A percentile compares a stretch with the other conserved stretches of the same genome.
Evolutionary conservation across 768 basidiomycete genomes (phyloP).

Genomic region (Tremella yokohamensis): DNA sequence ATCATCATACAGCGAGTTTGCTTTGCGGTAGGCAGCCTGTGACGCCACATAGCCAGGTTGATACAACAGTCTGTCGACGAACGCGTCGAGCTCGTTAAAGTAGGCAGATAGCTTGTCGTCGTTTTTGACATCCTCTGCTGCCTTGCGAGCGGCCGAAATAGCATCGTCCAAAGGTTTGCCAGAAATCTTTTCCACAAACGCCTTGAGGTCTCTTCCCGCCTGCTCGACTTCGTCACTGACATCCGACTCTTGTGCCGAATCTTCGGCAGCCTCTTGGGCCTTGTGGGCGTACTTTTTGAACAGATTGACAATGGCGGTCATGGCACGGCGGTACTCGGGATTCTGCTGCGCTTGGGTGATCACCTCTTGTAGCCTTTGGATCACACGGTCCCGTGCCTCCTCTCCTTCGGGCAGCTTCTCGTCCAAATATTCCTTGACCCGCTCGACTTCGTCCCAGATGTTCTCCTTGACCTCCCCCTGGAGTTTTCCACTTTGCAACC

Average conservation of each 20-base stretch:
- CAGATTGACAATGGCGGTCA: constrained; percentile 50
- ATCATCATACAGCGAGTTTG: constrained; percentile 51
- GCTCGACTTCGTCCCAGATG: constrained; percentile 39
- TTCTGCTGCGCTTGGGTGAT: constrained; percentile 49
- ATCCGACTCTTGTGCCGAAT: constrained; percentile 44
- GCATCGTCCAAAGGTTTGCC: constrained; percentile 50
- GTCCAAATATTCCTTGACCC: constrained; percentile 48
- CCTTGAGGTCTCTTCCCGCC: constrained; percentile 49
- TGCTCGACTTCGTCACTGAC: constrained; percentile 49
- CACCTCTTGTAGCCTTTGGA: constrained; percentile 49
- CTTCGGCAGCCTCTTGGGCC: constrained; percentile 47
- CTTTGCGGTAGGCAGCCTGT: constrained; percentile 50
- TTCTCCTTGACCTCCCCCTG: constrained; percentile 49
- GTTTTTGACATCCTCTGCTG: constrained; percentile 49
- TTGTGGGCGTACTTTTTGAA: constrained; percentile 53
- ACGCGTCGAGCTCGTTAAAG: constrained; percentile 49
- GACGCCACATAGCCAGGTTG: constrained; percentile 52
- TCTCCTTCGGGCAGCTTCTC: constrained; percentile 52
- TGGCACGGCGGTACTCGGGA: constrained; percentile 49
- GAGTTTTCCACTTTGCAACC: constrained; percentile 45
- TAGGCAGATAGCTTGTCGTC: constrained; percentile 50
- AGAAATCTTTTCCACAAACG: constrained; percentile 51
- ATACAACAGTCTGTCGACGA: constrained; percentile 50
- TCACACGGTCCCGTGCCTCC: constrained; percentile 51
- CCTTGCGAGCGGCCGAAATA: constrained; percentile 44